Evolutionary conservation across 176 grass and related monocot species (phyloP), one percentile per base, ranked within the genome.

Genomic region (Zizania latifolia): DNA sequence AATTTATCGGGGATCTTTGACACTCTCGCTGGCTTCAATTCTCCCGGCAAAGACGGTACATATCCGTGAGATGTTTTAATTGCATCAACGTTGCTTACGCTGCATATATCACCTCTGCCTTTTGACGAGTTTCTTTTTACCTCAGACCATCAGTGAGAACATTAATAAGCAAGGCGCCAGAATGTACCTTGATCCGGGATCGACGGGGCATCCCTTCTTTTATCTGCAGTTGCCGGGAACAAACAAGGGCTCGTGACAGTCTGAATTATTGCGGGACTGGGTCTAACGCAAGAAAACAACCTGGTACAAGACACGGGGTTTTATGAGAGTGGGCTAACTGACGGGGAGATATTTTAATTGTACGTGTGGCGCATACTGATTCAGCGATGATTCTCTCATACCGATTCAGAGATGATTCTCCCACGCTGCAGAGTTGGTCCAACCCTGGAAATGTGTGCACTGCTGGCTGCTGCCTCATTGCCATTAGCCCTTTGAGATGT

Each of bases 211-310:
- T 37, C 4, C n/a, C n/a, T 50, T 77, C 4, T 27, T 65, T 19
- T 37, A 64, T 53, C 15, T 32, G 40, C 31, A 51, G 12, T 77
- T 77, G 59, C 30, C 74, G 29, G 17, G 14, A 77, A 34, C 16
- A 45, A 53, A 77, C 59, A 51, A 77, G 15, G 7, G 30, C 74
- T 36, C 74, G 74, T 77, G 74, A 64, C 30, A 8, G 12, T 34
- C 34, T 76, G 19, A 58, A 76, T 76, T 62, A 76, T 48, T 48
- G 40, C 12, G 37, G n/a, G 44, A 30, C 19, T 17, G 26, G 41
- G 56, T 16, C 38, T 61, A 22, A 15, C 24, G 14, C 27, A 39
- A 32, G 57, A 45, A 41, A 65, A 33, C 48, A 40, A 38, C 10
- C 27, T 37, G 22, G 71, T 7, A 64, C 39, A 22, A 44, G 45